phyloP scores from a whole-genome alignment of 1,284 basidiomycete species.

The Trametes versicolor region DNA sequence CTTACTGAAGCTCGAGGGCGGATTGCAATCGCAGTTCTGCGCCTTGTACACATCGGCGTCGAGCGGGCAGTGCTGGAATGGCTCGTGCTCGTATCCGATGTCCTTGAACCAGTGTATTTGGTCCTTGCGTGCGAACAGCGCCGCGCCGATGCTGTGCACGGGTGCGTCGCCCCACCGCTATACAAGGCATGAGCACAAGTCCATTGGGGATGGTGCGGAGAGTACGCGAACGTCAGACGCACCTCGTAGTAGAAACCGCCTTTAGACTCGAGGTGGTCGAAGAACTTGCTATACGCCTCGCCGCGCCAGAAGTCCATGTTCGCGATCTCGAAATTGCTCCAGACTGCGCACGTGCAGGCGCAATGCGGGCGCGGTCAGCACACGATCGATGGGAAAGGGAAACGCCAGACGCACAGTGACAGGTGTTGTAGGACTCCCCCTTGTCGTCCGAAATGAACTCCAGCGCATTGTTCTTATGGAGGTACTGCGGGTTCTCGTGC shows the following conservation, averaged over 20 bases:
- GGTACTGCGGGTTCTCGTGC: slow-evolving; percentile 64
- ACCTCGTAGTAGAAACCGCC: slow-evolving; percentile 87
- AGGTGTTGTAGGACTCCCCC: slow-evolving; percentile 74
- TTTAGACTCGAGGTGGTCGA: slow-evolving; percentile 73
- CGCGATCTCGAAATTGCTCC: slow-evolving; percentile 85
- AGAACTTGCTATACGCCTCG: slow-evolving; percentile 76
- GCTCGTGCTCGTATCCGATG: slow-evolving; percentile 68
- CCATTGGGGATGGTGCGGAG: neutral
- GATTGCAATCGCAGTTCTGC: slow-evolving; percentile 57
- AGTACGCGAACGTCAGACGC: slow-evolving; percentile 26
- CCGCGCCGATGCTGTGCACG: slow-evolving; percentile 79
- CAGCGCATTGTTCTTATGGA: slow-evolving; percentile 75
- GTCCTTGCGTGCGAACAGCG: slow-evolving; percentile 67
- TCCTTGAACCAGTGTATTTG: slow-evolving; percentile 77
- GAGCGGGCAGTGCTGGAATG: slow-evolving; percentile 62
- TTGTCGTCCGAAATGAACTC: slow-evolving; percentile 74
- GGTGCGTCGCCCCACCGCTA: slow-evolving; percentile 85
- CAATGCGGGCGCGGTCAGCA: neutral
- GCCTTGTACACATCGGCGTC: slow-evolving; percentile 51
- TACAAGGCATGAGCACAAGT: neutral
- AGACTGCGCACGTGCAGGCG: slow-evolving; percentile 53
- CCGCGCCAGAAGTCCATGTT: slow-evolving; percentile 68
- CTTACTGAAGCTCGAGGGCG: slow-evolving; percentile 55
- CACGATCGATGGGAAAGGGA: no score
- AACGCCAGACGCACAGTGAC: slow-evolving; percentile 65